Evolutionary conservation across 805 yeast species (phyloP), one percentile per base, ranked within the genome.

Genomic region (Phaffomyces antillensis): DNA sequence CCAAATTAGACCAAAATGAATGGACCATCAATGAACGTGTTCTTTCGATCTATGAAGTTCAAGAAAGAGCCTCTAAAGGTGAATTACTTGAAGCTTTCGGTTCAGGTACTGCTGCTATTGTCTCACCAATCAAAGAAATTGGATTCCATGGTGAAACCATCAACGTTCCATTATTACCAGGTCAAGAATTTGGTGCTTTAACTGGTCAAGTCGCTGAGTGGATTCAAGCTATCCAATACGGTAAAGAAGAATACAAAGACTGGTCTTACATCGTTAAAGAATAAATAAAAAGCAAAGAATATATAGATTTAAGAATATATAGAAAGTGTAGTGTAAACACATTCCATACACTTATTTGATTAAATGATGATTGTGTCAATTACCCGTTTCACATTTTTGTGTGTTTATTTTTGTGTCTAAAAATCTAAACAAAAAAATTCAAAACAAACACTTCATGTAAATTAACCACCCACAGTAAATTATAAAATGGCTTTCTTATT

Each of bases 71-170:
- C 39, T 71, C 67, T 41, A 78, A 81, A 64, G 96, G 96, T 49
- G 83, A 86, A 62, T 75, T 91, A 57, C 77, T 90, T 9, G 99
- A 93, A 73, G 95, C 96, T 18, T 91, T 91, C 59, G 98, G 98
- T 56, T 73, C 96, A 18, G 99, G 99, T 60, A 91, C 99, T 46
- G 98, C 99, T 49, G 98, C 97, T 37, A 81, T 91, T 60, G 98
- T 93, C 39, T 81, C 96, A 33, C 98, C 98, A 55, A 88, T 91
- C 61, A 81, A 84, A 66, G 85, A 76, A 58, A 87, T 91, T 60
- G 90, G 89, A 47, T 91, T 81, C 80, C 72, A 76, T 48, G 95
- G 83, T 42, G 64, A 80, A 59, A 76, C 75, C 49, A 87, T 91
- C 54, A 52, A 68, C 6, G 91, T 91, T 40, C 98, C 98, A 49